These are phyloP conservation scores for Angomonas desouzai DNA, from an alignment of 208 protist species.

Conservation along the genomic window DNA sequence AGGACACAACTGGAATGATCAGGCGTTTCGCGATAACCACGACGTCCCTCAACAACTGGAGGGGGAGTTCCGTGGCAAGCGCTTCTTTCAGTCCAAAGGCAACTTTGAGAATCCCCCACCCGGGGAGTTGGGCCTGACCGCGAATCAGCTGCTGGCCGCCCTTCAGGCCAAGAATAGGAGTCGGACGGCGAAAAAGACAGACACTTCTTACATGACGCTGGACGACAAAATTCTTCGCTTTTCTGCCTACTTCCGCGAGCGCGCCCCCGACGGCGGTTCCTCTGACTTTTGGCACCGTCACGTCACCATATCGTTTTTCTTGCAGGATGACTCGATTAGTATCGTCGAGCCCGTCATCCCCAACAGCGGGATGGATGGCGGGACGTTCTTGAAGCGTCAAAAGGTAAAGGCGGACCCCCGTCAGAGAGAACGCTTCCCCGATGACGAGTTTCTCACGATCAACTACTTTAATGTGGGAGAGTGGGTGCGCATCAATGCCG, in stretches of 20 bases:
- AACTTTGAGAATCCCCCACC: conserved; percentile 37
- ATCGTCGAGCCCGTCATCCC: conserved; percentile 89
- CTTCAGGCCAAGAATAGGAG: conserved; percentile 25
- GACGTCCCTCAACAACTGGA: conserved; percentile 82
- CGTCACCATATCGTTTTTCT: conserved; percentile 91
- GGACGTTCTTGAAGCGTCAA: conserved; percentile 91
- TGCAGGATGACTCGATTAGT: conserved; percentile 92
- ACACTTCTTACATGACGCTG: conserved; percentile 57
- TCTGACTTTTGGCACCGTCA: conserved; percentile 89
- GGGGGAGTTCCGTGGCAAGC: conserved; percentile 73
- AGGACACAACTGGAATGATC: conserved; percentile 88
- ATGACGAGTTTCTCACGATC: conserved; percentile 77
- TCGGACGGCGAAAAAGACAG: conserved; percentile 16
- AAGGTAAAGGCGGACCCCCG: conserved; percentile 67
- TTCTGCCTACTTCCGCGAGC: conserved; percentile 94
- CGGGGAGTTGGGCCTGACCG: conserved; percentile 48
- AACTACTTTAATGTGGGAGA: conserved; percentile 92
- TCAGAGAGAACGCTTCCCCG: conserved; percentile 76
- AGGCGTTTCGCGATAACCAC: conserved; percentile 75
- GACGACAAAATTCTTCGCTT: conserved; percentile 95
- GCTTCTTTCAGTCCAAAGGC: conserved; percentile 44
- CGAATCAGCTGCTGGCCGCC: conserved; percentile 70
- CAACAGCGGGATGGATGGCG: conserved; percentile 95
- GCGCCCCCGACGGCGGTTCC: conserved; percentile 78
- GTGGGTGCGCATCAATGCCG: conserved; percentile 87